Base-by-base conservation (phyloP, 1,284 basidiomycete genomes). In the Puccinia horiana region DNA sequence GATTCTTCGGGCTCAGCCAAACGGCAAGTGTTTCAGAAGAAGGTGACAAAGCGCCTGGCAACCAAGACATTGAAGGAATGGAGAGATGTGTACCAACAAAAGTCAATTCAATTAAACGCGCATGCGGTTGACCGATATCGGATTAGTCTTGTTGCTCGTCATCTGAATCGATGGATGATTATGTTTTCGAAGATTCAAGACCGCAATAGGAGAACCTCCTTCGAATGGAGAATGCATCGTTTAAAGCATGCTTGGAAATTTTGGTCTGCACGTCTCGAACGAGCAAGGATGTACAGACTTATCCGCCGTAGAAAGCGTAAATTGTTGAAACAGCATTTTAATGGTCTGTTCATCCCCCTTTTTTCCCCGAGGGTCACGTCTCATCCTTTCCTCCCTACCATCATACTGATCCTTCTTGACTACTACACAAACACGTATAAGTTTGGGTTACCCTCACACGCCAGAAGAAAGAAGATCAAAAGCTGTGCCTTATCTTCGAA, bases 11-110 rank as follows among this genome's bases (percentile, higher is more conserved):
- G 32, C 32, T 58, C 29, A 78, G 76, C 61, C 44, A 47, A 52
- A 29, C 61, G 29, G 32, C 76, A 78, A 49, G 76, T 78, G 18
- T 78, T 78, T 26, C 61, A 78, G 47, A 65, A 78, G 35, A 67
- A 78, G 63, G 29, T 67, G 47, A 44, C 42, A 16, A 44, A 54
- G 18, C 58, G 76, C 6, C 76, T 65, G 6, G n/a, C 47, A 63
- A 26, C 20, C 20, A 47, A 49, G 61, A 54, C 47, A 2, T 67
- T 78, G n/a, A 65, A n/a, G 42, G 6, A 44, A 52, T 78, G 76
- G 76, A 49, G 61, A 52, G 14, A 67, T 0, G 16, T n/a, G 37
- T 52, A 32, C 76, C 40, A 14, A 42, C 40, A 67, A 16, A 47
- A 67, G 42, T 52, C 47, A 26, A 35, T 67, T 20, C 58, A 52